Evolutionary conservation across 371 early-diverging fungal species (phyloP).

Genomic region (Circinella umbellata): DNA sequence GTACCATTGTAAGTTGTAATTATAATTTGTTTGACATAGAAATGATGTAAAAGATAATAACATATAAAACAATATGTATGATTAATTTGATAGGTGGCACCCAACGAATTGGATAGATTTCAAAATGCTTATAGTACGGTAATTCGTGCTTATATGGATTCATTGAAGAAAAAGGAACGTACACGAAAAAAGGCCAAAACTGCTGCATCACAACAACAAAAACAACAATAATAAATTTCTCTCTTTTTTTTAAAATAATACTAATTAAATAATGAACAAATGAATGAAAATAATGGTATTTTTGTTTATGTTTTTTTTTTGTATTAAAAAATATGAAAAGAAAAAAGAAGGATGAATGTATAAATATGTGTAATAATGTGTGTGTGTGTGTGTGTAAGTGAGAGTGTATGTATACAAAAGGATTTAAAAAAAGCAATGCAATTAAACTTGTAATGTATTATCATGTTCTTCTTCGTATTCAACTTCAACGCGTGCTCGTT

Average conservation of each 20-base stretch:
- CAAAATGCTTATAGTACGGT: slow-evolving; percentile 49
- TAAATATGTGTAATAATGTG: no score
- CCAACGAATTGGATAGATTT: slow-evolving; percentile 44
- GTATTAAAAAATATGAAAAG: slow-evolving; percentile 17
- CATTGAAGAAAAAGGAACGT: slow-evolving; percentile 54
- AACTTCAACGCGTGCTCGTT: slow-evolving; percentile 27
- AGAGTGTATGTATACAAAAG: background rate
- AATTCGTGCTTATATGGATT: slow-evolving; percentile 55
- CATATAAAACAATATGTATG: background rate
- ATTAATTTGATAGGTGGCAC: slow-evolving; percentile 32
- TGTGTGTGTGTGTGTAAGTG: no score
- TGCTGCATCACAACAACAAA: background rate
- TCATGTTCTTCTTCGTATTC: slow-evolving; percentile 28
- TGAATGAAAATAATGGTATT: background rate
- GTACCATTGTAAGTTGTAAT: slow-evolving; percentile 39
- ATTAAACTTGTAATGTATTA: slow-evolving; percentile 20
- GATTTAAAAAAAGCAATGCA: background rate
- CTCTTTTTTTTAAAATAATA: no score
- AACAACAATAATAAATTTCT: background rate
- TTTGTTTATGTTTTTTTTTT: no score
- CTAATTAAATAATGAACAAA: no score
- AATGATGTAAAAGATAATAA: background rate
- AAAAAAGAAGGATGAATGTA: slow-evolving; percentile 34
- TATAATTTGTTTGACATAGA: background rate
- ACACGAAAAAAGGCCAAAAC: slow-evolving; percentile 39